Evolutionary conservation across 1,139 yeast genomes (phyloP), one percentile per base, ranked within the genome.

Genomic region (Sugiyamaella xylanicola): DNA sequence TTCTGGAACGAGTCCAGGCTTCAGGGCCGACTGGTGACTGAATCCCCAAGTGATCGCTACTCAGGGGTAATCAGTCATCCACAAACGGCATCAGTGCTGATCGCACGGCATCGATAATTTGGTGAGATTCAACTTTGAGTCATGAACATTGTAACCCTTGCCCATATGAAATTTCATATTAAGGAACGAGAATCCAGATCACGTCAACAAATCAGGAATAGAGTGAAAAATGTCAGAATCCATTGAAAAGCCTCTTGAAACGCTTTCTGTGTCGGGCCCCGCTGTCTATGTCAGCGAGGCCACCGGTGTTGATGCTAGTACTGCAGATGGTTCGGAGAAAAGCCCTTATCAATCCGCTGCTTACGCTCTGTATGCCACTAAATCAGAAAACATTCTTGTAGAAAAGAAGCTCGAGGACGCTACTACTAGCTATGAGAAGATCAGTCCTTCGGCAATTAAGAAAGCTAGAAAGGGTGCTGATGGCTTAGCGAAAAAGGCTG

Each of bases 381-480:
- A 74, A 42, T 69, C 73, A 51, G 90, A 84, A 54, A 84, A 89
- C 46, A 71, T 90, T 42, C 76, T 80, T 37, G 83, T 87, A 42
- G 84, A 77, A 75, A 89, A 89, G 72, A 77, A 76, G 36, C 86
- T 81, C 55, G 91, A 83, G 77, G 57, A 80, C 78, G 59, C 79
- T 71, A 56, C 84, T 73, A 20, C 27, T 17, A 36, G 43, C 39
- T 95, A 82, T 71, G 81, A 77, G 63, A 93, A 87, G 66, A 91
- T 95, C 67, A 79, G 93, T n/a, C 91, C 97, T 3, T 85, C 95
- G 52, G 98, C 97, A 4, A 77, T 92, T 69, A 95, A 95, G 77
- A 93, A 92, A 75, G 98, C 99, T 66, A 89, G 89, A 74, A 95
- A 95, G 73, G 97, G 97, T 57, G 93, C 88, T 60, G 98, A 92